Evolutionary conservation across 1,284 basidiomycete species (phyloP), one percentile per base, ranked within the genome.

Genomic region (Agaricales sp.): DNA sequence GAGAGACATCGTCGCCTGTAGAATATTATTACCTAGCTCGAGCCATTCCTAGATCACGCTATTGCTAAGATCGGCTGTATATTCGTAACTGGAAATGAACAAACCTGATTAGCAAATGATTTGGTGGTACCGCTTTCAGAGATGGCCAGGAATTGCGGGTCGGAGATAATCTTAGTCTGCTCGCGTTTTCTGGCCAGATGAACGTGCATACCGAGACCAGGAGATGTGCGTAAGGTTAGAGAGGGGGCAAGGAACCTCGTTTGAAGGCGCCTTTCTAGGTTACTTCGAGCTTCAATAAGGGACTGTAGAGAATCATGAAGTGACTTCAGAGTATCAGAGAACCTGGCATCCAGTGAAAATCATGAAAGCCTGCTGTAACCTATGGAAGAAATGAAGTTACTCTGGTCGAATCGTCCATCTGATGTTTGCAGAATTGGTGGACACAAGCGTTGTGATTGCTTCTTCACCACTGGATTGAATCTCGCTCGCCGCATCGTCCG

Each of bases 11-110:
- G 74, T 74, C 1, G 73, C 78, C 48, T 82, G 76, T 13, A 80
- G 64, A 21, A 90, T 84, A 51, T 74, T 64, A 13, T 68, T 66
- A 4, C 87, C 91, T 8, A 93, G 75, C 43, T 73, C 69, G 2
- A 85, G 76, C 91, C 91, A 94, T 53, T 75, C 74, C 89, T 91
- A 53, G 18, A 23, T 46, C 45, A 22, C n/a, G n/a, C n/a, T n/a
- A n/a, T n/a, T n/a, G 19, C 39, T 38, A 49, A 30, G 45, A 52
- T 46, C 24, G 53, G 19, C 30, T 11, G 45, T 53, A 16, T 24
- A 13, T 30, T 39, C 24, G 26, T 35, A 43, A 38, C 16, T 50
- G 45, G 23, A 45, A 45, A 11, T 20, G 24, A 6, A 55, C 64
- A 51, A 56, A 87, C 90, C 60, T 75, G 71, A 59, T 82, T 73